phyloP scores from a whole-genome alignment of 768 basidiomycete species.

The Peribolospora kevripleyi region DNA sequence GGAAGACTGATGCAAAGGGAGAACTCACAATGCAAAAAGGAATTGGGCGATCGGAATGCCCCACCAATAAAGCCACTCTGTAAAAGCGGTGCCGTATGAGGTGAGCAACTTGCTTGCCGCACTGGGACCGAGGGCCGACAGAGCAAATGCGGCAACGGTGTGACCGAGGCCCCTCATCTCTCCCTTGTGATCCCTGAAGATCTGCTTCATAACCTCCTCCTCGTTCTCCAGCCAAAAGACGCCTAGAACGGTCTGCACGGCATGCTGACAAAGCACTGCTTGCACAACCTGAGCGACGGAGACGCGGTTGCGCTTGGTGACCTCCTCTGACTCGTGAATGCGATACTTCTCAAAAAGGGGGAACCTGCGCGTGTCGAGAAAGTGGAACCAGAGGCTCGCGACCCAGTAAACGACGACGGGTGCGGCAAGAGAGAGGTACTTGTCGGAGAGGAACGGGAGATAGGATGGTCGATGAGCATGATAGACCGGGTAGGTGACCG shows the following conservation, averaged over 20 bases:
- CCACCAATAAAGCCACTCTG: constrained; percentile 79
- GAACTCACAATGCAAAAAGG: constrained; percentile 57
- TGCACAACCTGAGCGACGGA: constrained; percentile 43
- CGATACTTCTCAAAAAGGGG: constrained; percentile 53
- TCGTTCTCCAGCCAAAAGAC: constrained; percentile 37
- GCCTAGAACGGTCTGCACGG: constrained; percentile 56
- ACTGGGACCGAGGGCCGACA: constrained; percentile 25
- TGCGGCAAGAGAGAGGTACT: constrained; percentile 39
- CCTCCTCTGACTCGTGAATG: constrained; percentile 68
- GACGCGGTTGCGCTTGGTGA: constrained; percentile 46
- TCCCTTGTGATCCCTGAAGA: constrained; percentile 5
- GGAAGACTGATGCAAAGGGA: neutral
- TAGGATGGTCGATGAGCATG: constrained; percentile 17
- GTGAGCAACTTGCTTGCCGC: constrained; percentile 21
- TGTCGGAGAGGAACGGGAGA: constrained; percentile 41
- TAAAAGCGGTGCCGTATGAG: constrained; percentile 21
- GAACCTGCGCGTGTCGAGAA: constrained; percentile 44
- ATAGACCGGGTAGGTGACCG: constrained; percentile 21
- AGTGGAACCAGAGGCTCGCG: constrained; percentile 52
- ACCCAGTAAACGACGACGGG: constrained; percentile 71
- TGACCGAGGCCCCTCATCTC: constrained; percentile 6
- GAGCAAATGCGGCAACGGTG: constrained; percentile 21
- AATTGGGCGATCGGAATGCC: constrained; percentile 50
- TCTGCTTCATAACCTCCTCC: constrained; percentile 12
- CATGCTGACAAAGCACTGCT: constrained; percentile 68